phyloP scores from a whole-genome alignment of 371 early-diverging fungal genomes.

The Mucor circinelloides region DNA sequence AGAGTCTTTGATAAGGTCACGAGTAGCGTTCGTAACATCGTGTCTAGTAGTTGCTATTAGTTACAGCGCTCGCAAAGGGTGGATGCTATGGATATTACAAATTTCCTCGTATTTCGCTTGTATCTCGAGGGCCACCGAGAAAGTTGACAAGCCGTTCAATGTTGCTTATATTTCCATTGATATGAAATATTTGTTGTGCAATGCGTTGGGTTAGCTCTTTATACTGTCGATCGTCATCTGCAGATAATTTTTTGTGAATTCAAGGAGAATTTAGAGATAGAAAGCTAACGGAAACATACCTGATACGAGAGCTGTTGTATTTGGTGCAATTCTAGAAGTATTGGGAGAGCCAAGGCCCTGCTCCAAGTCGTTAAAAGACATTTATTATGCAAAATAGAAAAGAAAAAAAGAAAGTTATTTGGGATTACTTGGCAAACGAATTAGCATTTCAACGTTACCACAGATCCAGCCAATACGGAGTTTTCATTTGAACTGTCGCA shows the following conservation, averaged over 20 bases:
- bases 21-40: constrained; percentile 78
- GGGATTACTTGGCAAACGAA: not conserved
- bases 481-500: not conserved
- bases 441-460: not conserved
- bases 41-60: constrained; percentile 53
- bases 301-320: not conserved
- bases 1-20: constrained; percentile 78
- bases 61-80: not conserved
- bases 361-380: constrained; percentile 64
- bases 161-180: constrained; percentile 78
- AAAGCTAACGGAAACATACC: not conserved
- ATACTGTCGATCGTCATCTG: constrained; percentile 57
- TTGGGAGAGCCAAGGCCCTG: constrained; percentile 40
- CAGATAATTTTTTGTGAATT: not conserved
- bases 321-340: not conserved
- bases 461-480: not conserved
- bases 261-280: not conserved
- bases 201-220: constrained; percentile 56
- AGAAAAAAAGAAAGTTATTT: not conserved
- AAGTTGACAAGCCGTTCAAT: constrained; percentile 77
- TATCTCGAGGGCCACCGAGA: constrained; percentile 81
- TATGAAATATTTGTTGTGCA: constrained; percentile 75
- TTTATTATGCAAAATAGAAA: constrained; percentile 14
- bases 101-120: constrained; percentile 70
- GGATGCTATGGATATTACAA: constrained; percentile 52